Conservation (phyloP, 75 land plant species). For the Azolla pinnata region DNA sequence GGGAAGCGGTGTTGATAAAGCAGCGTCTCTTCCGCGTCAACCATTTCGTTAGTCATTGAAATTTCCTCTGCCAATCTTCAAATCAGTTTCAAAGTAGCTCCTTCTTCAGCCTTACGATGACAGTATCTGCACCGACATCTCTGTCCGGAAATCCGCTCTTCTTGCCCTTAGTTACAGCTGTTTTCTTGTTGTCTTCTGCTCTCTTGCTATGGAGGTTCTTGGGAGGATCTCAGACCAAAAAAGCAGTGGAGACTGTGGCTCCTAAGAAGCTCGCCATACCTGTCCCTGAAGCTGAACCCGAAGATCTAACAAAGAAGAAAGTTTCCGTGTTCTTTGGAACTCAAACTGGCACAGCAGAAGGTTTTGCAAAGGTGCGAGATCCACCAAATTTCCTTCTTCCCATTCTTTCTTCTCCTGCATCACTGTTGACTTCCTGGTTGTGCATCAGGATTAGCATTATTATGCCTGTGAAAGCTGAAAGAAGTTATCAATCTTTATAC, state of each 20-base stretch:
- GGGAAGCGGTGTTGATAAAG: too few species aligned
- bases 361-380: conserved; percentile 83
- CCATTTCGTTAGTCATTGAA: too few species aligned
- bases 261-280: conserved; percentile 9
- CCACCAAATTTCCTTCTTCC: too few species aligned
- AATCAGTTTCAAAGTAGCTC: too few species aligned
- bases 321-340: conserved; percentile 73
- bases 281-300: conserved; percentile 20
- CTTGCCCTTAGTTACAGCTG: background rate
- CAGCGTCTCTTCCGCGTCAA: too few species aligned
- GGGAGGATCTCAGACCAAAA: background rate
- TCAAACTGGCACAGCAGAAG: conserved; percentile 94
- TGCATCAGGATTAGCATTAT: too few species aligned
- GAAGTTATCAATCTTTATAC: too few species aligned
- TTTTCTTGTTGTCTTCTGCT: background rate
- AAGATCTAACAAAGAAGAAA: conserved; percentile 43
- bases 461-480: too few species aligned
- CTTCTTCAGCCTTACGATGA: background rate
- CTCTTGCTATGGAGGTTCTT: conserved; percentile 4
- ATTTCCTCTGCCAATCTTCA: too few species aligned
- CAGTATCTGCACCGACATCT: background rate
- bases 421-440: too few species aligned
- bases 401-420: too few species aligned
- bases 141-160: background rate
- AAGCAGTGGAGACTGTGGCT: background rate